Percentiles rank a stretch among this genome's conserved stretches.
Evolutionary conservation across 305 asterid genomes (phyloP).

Genomic region (Plantago rigida): DNA sequence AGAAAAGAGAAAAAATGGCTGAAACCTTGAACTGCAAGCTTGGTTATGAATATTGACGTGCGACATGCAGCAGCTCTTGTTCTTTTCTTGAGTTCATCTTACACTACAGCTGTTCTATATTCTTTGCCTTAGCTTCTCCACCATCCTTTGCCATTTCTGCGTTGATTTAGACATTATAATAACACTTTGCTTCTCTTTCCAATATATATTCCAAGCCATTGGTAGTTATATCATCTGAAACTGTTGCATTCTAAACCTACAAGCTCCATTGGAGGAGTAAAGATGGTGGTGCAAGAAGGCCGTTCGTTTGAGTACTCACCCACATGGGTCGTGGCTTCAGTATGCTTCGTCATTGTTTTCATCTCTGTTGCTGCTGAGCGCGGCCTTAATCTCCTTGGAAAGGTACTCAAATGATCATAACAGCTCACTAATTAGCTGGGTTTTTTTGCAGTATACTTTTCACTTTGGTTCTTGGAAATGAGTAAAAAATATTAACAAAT

Average conservation of each 20-base stretch:
- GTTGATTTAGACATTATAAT: background rate
- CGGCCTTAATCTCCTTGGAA: conserved; percentile 66
- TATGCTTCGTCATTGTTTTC: conserved; percentile 62
- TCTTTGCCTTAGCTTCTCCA: conserved; percentile 3
- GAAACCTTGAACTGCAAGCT: background rate
- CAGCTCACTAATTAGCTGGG: background rate
- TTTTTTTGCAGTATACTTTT: no score
- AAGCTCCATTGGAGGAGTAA: background rate
- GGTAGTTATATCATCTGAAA: background rate
- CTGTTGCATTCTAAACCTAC: background rate
- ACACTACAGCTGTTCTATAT: background rate
- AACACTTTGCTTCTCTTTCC: background rate
- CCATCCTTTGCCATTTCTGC: background rate
- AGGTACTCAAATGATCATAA: conserved; percentile 31
- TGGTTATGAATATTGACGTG: background rate
- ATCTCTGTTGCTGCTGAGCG: conserved; percentile 64
- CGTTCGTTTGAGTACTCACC: conserved; percentile 58
- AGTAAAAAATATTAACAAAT: no score
- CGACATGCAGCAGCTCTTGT: conserved; percentile 2
- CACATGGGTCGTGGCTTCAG: conserved; percentile 70
- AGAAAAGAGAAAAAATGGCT: background rate
- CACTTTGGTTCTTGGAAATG: no score
- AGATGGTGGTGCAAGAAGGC: conserved; percentile 29
- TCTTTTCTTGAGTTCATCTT: conserved; percentile 7
- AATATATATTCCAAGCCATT: conserved; percentile 2